phyloP scores from a whole-genome alignment of 2,329 filamentous ascomycete species.

The Diaporthe nobilis region DNA sequence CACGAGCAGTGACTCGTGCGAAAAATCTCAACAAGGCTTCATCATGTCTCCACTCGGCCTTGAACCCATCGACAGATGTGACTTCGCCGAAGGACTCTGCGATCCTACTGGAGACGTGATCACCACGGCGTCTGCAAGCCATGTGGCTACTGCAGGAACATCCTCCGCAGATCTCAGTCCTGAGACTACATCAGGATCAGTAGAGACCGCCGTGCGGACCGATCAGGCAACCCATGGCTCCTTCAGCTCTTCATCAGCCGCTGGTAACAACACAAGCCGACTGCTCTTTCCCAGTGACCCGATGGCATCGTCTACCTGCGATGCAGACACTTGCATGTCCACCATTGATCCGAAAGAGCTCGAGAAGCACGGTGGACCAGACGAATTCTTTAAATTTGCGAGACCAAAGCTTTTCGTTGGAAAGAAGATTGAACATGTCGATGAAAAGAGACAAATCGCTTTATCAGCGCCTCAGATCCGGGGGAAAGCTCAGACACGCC shows the following conservation, averaged over 20 bases:
- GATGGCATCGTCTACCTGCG: neutral
- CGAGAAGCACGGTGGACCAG: neutral
- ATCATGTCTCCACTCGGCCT: neutral
- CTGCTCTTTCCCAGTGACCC: neutral
- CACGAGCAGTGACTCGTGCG: constrained; percentile 21
- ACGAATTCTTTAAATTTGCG: constrained; percentile 46
- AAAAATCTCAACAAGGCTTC: constrained; percentile 37
- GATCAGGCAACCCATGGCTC: constrained; percentile 34
- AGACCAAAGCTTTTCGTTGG: constrained; percentile 50
- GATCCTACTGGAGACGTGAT: neutral
- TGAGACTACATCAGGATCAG: neutral
- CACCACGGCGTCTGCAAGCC: constrained; percentile 36
- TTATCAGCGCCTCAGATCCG: constrained; percentile 36
- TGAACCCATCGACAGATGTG: neutral
- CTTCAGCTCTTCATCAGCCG: neutral
- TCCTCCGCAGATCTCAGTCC: neutral
- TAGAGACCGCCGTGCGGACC: neutral
- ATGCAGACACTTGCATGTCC: neutral
- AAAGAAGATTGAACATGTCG: constrained; percentile 37
- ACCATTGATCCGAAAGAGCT: neutral
- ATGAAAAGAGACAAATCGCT: constrained; percentile 37
- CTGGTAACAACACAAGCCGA: neutral
- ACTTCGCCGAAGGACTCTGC: constrained; percentile 10
- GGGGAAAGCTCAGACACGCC: constrained; percentile 11
- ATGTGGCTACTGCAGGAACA: constrained; percentile 31